Evolutionary conservation across 2,329 filamentous ascomycete genomes (phyloP), one percentile per base, ranked within the genome.

Genomic region (Purpureocillium lavendulum): DNA sequence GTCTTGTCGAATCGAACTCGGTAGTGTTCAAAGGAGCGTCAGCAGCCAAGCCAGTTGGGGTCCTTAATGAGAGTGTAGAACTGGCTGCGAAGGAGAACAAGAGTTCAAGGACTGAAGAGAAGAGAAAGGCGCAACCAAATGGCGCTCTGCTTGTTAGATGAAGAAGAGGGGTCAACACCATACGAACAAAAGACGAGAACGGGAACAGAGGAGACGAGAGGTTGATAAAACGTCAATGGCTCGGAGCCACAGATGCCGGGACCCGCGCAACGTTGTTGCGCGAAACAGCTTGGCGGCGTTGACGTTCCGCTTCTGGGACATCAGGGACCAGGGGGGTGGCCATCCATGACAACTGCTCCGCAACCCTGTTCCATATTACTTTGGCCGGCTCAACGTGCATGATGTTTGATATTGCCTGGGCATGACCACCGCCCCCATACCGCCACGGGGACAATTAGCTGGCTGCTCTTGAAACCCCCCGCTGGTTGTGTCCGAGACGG

Each of bases 11-110:
- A 26, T 10, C 5, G 21, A 26, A 26, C 21, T 26, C 21, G 10
- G 21, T 10, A 26, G 10, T 26, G 21, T 26, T 26, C 44, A 69
- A 74, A 75, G 61, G 67, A 73, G 61, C 58, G 70, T 68, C 65
- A 68, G 67, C 66, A 73, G 69, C 71, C 71, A 73, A 73, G 64
- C 69, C 69, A 71, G 70, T 73, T 72, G 69, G 68, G 58, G 62
- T 54, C 13, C 64, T 50, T 49, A 60, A 60, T 48, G 53, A 58
- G 47, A 50, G 54, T 56, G 47, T 43, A 42, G n/a, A 49, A 44
- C 49, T 42, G 44, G 55, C 54, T 56, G 55, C 50, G 50, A 42
- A 56, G 62, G 58, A 53, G 56, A 15, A 35, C 16, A 34, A 35
- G 40, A 36, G 40, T 57, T 62, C 57, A 57, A 58, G 55, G 59